Conservation (phyloP, 176 grass and related monocot genomes). For the Pontederia paniculata region DNA sequence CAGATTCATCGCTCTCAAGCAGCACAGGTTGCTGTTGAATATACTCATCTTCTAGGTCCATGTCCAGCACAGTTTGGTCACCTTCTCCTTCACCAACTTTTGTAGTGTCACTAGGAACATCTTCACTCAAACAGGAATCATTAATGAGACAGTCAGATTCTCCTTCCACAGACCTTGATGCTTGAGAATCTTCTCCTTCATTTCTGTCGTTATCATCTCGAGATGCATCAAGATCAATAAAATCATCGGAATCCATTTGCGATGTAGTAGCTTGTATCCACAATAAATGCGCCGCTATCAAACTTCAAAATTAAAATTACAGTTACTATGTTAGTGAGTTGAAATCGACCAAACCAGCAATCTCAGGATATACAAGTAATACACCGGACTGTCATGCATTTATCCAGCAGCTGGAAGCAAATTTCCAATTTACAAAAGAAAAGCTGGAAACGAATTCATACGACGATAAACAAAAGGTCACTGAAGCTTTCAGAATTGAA, state of each 20-base stretch:
- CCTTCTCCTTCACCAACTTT: constrained; percentile 23
- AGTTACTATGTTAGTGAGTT: too few relatives aligned
- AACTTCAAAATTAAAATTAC: background rate
- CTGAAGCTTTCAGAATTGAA: too few relatives aligned
- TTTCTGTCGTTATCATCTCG: constrained; percentile 15
- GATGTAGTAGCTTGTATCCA: background rate
- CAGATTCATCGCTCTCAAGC: constrained; percentile 25
- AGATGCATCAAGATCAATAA: constrained; percentile 49
- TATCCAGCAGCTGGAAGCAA: too few relatives aligned
- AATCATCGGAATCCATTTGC: constrained; percentile 36
- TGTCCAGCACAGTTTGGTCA: constrained; percentile 48
- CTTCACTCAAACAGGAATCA: constrained; percentile 5
- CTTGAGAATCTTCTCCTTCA: constrained; percentile 8
- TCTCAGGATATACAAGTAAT: too few relatives aligned
- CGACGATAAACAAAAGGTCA: too few relatives aligned
- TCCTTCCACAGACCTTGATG: constrained; percentile 2
- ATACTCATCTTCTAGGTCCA: constrained; percentile 67
- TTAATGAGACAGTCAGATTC: constrained; percentile 14
- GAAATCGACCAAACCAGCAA: too few relatives aligned
- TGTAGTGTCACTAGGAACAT: background rate
- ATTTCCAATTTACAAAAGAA: too few relatives aligned
- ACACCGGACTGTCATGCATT: too few relatives aligned
- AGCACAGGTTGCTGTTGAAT: constrained; percentile 24
- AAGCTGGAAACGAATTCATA: too few relatives aligned
- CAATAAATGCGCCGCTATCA: background rate